Conservation (phyloP, 495 filamentous ascomycete genomes). For the Daldinia loculata region DNA sequence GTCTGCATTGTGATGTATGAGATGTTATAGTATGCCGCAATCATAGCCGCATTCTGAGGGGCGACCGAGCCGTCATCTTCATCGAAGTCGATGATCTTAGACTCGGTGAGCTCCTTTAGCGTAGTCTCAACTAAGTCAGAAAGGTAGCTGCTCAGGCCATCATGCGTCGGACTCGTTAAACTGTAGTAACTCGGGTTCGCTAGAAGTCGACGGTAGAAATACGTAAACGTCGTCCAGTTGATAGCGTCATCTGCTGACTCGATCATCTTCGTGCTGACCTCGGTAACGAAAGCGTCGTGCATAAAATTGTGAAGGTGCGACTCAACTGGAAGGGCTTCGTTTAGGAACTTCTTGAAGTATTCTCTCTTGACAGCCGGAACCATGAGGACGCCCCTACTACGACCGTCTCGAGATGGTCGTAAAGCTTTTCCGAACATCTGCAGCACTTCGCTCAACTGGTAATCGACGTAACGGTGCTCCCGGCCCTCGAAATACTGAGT, state of each 20-base stretch:
- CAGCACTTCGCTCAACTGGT: conserved; percentile 94
- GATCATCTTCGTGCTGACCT: conserved; percentile 93
- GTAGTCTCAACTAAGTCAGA: conserved; percentile 96
- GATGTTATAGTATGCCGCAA: conserved; percentile 98
- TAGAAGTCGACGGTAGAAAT: conserved; percentile 97
- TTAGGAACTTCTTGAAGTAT: conserved; percentile 98
- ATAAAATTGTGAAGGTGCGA: conserved; percentile 90
- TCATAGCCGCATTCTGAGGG: conserved; percentile 95
- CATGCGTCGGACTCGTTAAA: conserved; percentile 86
- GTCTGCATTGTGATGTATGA: conserved; percentile 99
- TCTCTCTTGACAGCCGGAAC: conserved; percentile 91
- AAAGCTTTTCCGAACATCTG: conserved; percentile 98
- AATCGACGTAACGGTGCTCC: conserved; percentile 98
- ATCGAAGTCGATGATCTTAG: conserved; percentile 95
- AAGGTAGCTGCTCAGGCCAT: conserved; percentile 91
- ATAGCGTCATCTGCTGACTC: conserved; percentile 96
- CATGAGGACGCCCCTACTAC: conserved; percentile 91
- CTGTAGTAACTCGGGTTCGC: conserved; percentile 98
- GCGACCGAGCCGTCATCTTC: conserved; percentile 94
- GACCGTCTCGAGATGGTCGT: conserved; percentile 76
- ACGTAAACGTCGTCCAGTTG: conserved; percentile 97
- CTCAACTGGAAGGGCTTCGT: conserved; percentile 94
- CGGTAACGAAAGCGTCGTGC: conserved; percentile 95
- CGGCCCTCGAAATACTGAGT: conserved; percentile 99
- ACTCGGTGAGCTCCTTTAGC: conserved; percentile 87